A percentile compares a stretch with the other conserved stretches of the same genome.
Evolutionary conservation across 2,329 filamentous ascomycete genomes (phyloP).

Genomic region (Zymoseptoria passerinii): DNA sequence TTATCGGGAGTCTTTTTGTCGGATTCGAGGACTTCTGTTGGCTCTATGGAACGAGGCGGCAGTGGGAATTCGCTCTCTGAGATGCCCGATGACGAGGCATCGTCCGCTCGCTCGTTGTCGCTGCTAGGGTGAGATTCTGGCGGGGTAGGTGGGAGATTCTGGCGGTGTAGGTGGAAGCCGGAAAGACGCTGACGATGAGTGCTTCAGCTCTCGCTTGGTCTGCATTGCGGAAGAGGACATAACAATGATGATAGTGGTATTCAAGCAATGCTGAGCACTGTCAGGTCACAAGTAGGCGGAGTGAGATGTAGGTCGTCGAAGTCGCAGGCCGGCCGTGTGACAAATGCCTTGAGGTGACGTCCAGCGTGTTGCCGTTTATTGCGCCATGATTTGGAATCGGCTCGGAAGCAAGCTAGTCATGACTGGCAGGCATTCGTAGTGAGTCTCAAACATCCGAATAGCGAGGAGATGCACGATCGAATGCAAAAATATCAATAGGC

Average conservation of each 20-base stretch:
- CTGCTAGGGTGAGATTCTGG: slow-evolving; percentile 29
- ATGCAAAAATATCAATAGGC: not conserved
- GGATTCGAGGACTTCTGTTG: slow-evolving; percentile 58
- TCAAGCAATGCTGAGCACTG: not conserved
- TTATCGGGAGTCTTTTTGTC: slow-evolving; percentile 76
- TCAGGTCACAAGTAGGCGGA: not conserved
- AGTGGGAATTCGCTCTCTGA: slow-evolving; percentile 48
- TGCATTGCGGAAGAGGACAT: not conserved
- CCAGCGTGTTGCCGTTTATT: not conserved
- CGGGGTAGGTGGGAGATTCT: slow-evolving; percentile 32
- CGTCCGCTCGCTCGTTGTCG: slow-evolving; percentile 22
- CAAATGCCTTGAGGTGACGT: not conserved
- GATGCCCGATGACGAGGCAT: slow-evolving; percentile 51
- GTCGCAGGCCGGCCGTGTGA: not conserved
- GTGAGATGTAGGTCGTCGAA: too few species aligned
- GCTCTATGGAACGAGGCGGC: slow-evolving; percentile 53
- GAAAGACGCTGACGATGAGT: slow-evolving; percentile 8
- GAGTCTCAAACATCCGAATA: not conserved
- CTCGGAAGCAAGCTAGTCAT: not conserved
- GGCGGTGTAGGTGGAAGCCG: slow-evolving; percentile 31
- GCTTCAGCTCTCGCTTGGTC: not conserved
- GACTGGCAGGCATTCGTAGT: not conserved
- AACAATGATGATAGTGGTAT: not conserved
- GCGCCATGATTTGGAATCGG: not conserved
- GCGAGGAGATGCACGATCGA: slow-evolving; percentile 5